Evolutionary conservation across 2,329 filamentous ascomycete species (phyloP), one percentile per base, ranked within the genome.

Genomic region (Epichloe elymi): DNA sequence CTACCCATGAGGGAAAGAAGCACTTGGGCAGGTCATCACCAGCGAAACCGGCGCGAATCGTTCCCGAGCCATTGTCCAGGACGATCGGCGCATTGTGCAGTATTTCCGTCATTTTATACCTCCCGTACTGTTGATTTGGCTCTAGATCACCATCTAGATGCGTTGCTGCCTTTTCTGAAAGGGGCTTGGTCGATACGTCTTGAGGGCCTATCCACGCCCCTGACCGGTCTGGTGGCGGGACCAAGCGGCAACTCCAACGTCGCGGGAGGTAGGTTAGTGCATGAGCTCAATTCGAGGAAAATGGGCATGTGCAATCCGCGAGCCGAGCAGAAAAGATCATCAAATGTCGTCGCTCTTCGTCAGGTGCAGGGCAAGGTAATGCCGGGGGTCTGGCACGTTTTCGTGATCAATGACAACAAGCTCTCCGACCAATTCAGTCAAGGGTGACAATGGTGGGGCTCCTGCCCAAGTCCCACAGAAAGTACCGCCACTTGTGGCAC

Each of bases 51-150:
- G 93, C 93, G 66, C 94, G 82, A 66, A 98, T 97, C 4, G 93
- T 98, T 58, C 93, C 93, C 59, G 90, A 96, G 63, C 93, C 93
- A 73, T 98, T 98, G 79, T 98, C 93, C 63, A 98, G 86, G 65
- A 98, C 93, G 69, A 98, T 95, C 53, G 93, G 90, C 59, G 89
- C 90, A 76, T 98, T 98, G 76, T 96, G 93, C 51, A 97, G 82
- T 52, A 74, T 74, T 57, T 81, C 78, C 55, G 76, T 69, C 77
- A 81, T 80, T 49, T 53, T 46, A 23, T 39, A 23, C 43, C 49
- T 48, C 42, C 37, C 47, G 20, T 30, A 4, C 39, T 23, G 35
- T 33, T 43, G 17, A 2, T 17, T 0, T 20, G n/a, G 40, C 19
- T 30, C 35, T 14, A 19, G 19, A 30, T 14, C 12, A 33, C 41